phyloP scores from a whole-genome alignment of 2,329 filamentous ascomycete species.

The Pyrenophora seminiperda region DNA sequence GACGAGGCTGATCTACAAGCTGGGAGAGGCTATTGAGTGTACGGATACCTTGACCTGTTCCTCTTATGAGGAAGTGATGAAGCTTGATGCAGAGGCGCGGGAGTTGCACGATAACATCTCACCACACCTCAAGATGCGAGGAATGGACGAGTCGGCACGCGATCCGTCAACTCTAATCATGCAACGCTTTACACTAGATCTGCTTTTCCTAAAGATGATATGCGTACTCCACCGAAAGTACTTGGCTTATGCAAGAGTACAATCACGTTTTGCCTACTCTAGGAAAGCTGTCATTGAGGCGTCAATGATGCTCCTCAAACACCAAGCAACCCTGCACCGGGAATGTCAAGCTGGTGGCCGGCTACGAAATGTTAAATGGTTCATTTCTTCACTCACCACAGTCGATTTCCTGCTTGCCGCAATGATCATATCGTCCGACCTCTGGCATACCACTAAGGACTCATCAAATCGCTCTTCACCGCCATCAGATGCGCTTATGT shows the following conservation, averaged over 20 bases:
- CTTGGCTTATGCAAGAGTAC: conserved; percentile 72
- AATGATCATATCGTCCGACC: conserved; percentile 81
- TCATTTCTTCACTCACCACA: conserved; percentile 76
- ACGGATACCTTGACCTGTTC: conserved; percentile 66
- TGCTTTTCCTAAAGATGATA: conserved; percentile 85
- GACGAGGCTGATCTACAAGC: conserved; percentile 67
- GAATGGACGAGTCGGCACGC: conserved; percentile 72
- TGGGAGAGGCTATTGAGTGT: conserved; percentile 73
- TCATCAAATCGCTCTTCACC: conserved; percentile 44
- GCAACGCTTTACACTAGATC: conserved; percentile 81
- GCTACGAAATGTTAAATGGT: conserved; percentile 75
- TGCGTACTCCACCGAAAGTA: conserved; percentile 90
- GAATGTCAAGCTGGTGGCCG: conserved; percentile 76
- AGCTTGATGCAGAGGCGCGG: conserved; percentile 62
- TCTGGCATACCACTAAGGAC: conserved; percentile 68
- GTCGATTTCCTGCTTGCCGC: conserved; percentile 86
- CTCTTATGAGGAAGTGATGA: conserved; percentile 66
- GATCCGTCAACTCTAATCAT: conserved; percentile 74
- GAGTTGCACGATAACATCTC: conserved; percentile 70
- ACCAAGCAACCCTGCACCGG: conserved; percentile 74
- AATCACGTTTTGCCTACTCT: conserved; percentile 82
- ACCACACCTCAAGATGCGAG: conserved; percentile 76
- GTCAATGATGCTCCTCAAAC: conserved; percentile 77
- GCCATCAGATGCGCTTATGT: conserved; percentile 50
- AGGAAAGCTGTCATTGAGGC: conserved; percentile 84